Percentiles rank a stretch among this genome's conserved stretches.
Conservation (phyloP, 2,329 filamentous ascomycete genomes). For the Scedosporium minutisporum region DNA sequence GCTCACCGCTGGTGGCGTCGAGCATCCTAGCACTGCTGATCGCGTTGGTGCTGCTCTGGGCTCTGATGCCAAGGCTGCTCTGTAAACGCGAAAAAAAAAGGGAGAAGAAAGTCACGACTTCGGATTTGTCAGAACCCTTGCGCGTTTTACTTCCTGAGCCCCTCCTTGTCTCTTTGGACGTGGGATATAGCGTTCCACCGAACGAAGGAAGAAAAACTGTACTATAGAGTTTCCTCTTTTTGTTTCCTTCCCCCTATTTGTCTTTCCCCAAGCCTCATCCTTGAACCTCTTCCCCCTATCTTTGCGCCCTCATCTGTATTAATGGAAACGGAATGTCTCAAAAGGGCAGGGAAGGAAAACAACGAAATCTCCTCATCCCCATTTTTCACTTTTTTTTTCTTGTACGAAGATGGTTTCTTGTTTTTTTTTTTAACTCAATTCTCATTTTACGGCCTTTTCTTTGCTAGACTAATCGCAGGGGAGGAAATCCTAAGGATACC, state of each 20-base stretch:
- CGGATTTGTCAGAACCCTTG: no score
- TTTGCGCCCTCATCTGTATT: not conserved
- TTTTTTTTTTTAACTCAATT: conserved; percentile 4
- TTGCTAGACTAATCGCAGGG: not conserved
- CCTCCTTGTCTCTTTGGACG: not conserved
- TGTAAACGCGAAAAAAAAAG: conserved; percentile 26
- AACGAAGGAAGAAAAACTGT: not conserved
- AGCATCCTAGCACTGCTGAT: conserved; percentile 31
- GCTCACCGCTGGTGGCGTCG: conserved; percentile 29
- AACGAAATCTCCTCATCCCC: not conserved
- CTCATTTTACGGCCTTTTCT: not conserved
- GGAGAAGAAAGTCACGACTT: no score
- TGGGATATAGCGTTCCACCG: conserved; percentile 3
- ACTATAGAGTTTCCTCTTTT: not conserved
- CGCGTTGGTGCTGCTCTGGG: conserved; percentile 41
- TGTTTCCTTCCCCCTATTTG: not conserved
- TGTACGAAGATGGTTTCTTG: not conserved
- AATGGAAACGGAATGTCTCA: not conserved
- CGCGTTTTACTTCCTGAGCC: no score
- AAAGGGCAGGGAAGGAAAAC: not conserved
- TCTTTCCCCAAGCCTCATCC: not conserved
- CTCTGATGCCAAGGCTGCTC: conserved; percentile 34
- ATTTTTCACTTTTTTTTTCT: not conserved
- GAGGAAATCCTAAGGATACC: not conserved
- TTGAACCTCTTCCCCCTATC: not conserved